Percentiles rank a stretch among this genome's conserved stretches.
phyloP scores from a whole-genome alignment of 2,329 filamentous ascomycete species.

The Stenocarpella maydis region DNA sequence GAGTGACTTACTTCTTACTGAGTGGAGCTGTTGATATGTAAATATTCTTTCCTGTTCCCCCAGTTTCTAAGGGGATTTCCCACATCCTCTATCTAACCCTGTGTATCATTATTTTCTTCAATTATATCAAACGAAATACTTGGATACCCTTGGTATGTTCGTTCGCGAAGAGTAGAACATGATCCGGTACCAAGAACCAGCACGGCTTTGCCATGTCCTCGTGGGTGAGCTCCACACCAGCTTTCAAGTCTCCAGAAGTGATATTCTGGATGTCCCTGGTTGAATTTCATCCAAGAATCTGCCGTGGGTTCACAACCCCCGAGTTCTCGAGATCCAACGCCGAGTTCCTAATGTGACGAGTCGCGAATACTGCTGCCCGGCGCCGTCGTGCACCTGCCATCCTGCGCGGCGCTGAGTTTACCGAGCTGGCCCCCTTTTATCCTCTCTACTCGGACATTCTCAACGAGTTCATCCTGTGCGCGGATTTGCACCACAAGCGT shows the following conservation, averaged over 20 bases:
- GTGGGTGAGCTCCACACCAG: neutral
- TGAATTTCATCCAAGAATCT: neutral
- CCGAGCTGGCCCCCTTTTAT: slow-evolving; percentile 45
- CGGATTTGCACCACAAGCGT: slow-evolving; percentile 46
- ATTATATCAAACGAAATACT: neutral
- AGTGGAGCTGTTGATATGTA: neutral
- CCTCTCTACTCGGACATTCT: slow-evolving; percentile 45
- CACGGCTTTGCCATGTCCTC: neutral
- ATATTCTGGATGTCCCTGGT: neutral
- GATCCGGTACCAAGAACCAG: slow-evolving; percentile 6
- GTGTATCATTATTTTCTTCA: neutral
- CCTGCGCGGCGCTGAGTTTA: slow-evolving; percentile 47
- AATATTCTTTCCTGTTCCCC: neutral
- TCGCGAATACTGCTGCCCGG: slow-evolving; percentile 45
- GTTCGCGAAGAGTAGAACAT: slow-evolving; percentile 18
- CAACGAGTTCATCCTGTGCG: slow-evolving; percentile 41
- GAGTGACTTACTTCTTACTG: no score
- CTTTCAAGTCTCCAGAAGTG: neutral
- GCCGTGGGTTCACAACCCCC: neutral
- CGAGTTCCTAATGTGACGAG: slow-evolving; percentile 40
- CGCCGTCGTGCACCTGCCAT: slow-evolving; percentile 45
- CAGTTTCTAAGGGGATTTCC: no score
- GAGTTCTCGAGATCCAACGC: slow-evolving; percentile 9
- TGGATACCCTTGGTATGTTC: slow-evolving; percentile 9
- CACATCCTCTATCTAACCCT: neutral